These are phyloP conservation scores for Aspergillus hancockii DNA, from an alignment of 495 filamentous ascomycete genomes.

Conservation along the genomic window DNA sequence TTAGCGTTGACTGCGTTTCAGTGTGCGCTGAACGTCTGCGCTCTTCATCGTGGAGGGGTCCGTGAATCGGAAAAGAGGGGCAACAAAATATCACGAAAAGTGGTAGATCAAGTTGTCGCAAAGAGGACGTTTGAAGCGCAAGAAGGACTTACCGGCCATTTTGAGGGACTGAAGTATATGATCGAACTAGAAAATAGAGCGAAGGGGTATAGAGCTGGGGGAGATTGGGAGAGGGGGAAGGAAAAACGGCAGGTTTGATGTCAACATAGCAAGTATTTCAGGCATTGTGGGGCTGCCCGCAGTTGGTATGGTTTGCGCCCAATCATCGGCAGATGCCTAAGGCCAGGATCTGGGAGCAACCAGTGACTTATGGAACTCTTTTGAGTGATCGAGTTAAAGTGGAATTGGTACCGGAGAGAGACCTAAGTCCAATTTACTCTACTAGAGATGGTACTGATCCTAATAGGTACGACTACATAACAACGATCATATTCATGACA, in stretches of 20 bases:
- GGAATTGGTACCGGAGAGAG: no score
- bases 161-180: constrained; percentile 22
- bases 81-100: constrained; percentile 11
- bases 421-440: not conserved
- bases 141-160: constrained; percentile 42
- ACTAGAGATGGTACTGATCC: constrained; percentile 1
- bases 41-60: constrained; percentile 16
- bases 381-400: no score
- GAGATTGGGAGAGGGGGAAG: constrained; percentile 4
- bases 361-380: not conserved
- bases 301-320: constrained; percentile 3
- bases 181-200: constrained; percentile 2
- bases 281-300: constrained; percentile 8
- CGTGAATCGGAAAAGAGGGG: constrained; percentile 23
- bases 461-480: not conserved
- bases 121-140: constrained; percentile 1
- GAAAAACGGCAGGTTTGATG: constrained; percentile 6
- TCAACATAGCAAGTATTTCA: constrained; percentile 12
- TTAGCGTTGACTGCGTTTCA: constrained; percentile 19
- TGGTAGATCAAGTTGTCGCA: not conserved
- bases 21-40: not conserved
- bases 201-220: not conserved
- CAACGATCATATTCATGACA: not conserved
- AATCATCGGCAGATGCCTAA: not conserved
- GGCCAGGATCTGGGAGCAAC: not conserved